Conservation (phyloP, 2,329 filamentous ascomycete genomes). For the Teratosphaeria destructans region DNA sequence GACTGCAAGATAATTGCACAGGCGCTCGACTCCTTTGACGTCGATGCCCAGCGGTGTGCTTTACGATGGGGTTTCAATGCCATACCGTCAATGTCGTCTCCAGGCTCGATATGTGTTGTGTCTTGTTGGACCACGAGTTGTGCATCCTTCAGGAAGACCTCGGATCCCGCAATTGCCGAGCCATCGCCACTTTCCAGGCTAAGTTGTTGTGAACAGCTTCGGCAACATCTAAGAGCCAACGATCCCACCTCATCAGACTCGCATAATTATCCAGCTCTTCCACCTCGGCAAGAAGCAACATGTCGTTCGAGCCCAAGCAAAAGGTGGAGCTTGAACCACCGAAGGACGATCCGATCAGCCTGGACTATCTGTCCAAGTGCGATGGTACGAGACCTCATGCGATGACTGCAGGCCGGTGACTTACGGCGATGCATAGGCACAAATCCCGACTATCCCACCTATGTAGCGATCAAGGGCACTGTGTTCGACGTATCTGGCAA, state of each 20-base stretch:
- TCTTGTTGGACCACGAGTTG: no score
- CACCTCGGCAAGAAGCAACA: conserved; percentile 3
- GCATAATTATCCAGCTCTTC: background rate
- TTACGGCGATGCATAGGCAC: conserved; percentile 39
- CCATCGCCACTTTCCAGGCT: background rate
- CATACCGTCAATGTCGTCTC: no score
- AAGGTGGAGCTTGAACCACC: conserved; percentile 69
- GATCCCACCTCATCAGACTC: background rate
- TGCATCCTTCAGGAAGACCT: no score
- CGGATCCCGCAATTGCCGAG: background rate
- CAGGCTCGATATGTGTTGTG: no score
- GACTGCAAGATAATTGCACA: no score
- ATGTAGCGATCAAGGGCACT: conserved; percentile 63
- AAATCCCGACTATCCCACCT: conserved; percentile 50
- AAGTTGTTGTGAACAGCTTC: background rate
- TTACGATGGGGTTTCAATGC: no score
- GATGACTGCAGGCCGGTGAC: background rate
- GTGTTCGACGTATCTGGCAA: conserved; percentile 93
- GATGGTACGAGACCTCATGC: conserved; percentile 54
- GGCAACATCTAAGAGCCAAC: background rate
- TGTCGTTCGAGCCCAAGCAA: conserved; percentile 63
- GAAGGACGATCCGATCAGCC: conserved; percentile 76
- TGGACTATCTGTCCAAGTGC: conserved; percentile 67
- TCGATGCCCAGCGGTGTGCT: no score
- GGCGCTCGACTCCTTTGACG: no score